Base-by-base conservation (phyloP, 177 flowering plant genomes). In the Tripterygium wilfordii region DNA sequence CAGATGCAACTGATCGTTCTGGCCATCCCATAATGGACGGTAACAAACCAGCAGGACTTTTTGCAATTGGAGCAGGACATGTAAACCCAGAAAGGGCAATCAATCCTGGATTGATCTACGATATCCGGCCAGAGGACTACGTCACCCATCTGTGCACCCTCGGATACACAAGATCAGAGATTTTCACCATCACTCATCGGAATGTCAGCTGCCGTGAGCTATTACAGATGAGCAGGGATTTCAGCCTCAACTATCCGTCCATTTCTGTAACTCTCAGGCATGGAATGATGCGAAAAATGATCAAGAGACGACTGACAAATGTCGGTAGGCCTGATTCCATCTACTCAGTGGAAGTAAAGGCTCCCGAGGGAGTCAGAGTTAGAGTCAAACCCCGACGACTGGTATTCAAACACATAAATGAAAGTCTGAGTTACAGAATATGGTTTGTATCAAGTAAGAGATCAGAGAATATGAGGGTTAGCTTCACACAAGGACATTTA, bases 211-310 rank as follows among this genome's bases (percentile, higher is more conserved):
- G 99, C 66, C 60, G 20, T 14, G 75, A 76, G n/a, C 37, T 75
- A 16, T 5, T 80, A 50, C 60, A 49, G 52, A 67, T 37, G 57
- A 76, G 72, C 66, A 67, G 39, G 51, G 88, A 83, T 18, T 85
- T 83, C 60, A 79, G 79, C 77, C 91, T 92, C 12, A 92, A 92
- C 33, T 92, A 92, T 62, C 99, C 99, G 18, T 82, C 99, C 1
- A 66, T 89, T 20, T 73, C 95, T 1, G 82, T 78, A 14, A 63
- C 46, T 30, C 82, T 92, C 76, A 72, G 68, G 61, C 66, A 35
- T 2, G 73, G 78, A 18, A 70, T 20, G 60, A 76, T 19, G 21
- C 61, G 67, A 3, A 70, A 53, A 62, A 62, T 71, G 69, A 50
- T 82, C 42, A 71, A 33, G 56, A 73, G 95, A 58, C 60, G 65